These are phyloP conservation scores for Fusarium lyarnte DNA, from an alignment of 2,329 filamentous ascomycete genomes.

Conservation along the genomic window DNA sequence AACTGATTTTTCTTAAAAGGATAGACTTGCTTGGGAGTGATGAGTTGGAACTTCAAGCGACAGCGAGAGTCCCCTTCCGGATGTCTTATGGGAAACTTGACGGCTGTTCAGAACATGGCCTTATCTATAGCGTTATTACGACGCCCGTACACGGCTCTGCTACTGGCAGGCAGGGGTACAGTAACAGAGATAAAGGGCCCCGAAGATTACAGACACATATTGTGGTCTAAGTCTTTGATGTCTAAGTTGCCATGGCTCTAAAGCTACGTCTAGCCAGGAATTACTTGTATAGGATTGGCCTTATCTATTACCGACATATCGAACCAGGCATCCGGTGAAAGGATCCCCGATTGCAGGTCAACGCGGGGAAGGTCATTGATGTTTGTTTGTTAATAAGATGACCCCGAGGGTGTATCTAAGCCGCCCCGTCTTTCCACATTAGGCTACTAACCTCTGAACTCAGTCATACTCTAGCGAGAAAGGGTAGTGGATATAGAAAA, in stretches of 20 bases:
- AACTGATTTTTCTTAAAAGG: background rate
- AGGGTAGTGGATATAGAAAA: rapidly evolving
- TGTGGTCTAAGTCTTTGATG: rapidly evolving
- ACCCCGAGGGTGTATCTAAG: background rate
- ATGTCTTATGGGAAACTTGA: background rate
- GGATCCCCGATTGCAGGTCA: rapidly evolving
- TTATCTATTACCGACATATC: background rate
- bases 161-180: no score
- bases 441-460: rapidly evolving
- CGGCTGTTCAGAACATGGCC: background rate
- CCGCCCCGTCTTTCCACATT: background rate
- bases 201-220: background rate
- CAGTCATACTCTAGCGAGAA: rapidly evolving
- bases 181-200: background rate
- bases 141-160: background rate
- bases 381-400: no score
- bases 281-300: background rate
- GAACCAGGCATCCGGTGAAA: background rate
- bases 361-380: background rate
- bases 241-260: background rate
- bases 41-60: background rate
- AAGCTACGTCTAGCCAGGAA: background rate
- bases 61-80: rapidly evolving
- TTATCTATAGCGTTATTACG: background rate
- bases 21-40: rapidly evolving